Base-by-base conservation (phyloP, 2,329 filamentous ascomycete species). In the Zymoseptoria crescenta region DNA sequence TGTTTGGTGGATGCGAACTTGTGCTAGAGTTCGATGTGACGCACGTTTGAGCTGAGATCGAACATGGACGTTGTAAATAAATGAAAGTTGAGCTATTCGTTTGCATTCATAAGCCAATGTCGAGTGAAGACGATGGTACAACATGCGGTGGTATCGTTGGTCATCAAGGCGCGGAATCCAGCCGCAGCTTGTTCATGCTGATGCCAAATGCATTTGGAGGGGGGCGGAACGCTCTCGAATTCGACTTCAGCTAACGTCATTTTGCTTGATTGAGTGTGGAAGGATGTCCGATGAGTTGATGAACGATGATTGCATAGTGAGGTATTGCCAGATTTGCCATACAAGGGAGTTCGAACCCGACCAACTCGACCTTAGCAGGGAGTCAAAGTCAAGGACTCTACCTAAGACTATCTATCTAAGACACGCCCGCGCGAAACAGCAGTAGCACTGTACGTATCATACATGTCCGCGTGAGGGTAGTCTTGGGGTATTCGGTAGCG, bases 331-430 rank as follows among this genome's bases (percentile, higher is more conserved):
- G 35, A 45, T 16, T 45, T 45, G 35, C 35, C 35, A 45, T 16
- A 16, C 13, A 45, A 45, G 35, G 35, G 35, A 45, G 35, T 45
- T 45, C 35, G 58, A 55, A 62, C 60, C 55, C 60, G 49, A 58
- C 59, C 62, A 56, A 57, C 58, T 61, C 59, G 35, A 57, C 55
- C 57, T 56, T 51, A 53, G 56, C 58, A 48, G 58, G 56, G 59
- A 61, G 59, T 61, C 59, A 54, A 61, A 61, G 59, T 50, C 59
- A 48, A 52, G 62, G 62, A 64, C 62, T 64, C 62, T 56, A 64
- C 62, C 60, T 60, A 62, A 58, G 60, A 61, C 58, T 62, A 60
- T 56, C 53, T 56, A 59, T 57, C 49, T 56, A 58, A 58, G 35
- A 45, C 35, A 45, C 35, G 35, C 35, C 35, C 35, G 35, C 35